Base-by-base conservation (phyloP, 768 basidiomycete genomes). In the Fibroporia radiculosa region DNA sequence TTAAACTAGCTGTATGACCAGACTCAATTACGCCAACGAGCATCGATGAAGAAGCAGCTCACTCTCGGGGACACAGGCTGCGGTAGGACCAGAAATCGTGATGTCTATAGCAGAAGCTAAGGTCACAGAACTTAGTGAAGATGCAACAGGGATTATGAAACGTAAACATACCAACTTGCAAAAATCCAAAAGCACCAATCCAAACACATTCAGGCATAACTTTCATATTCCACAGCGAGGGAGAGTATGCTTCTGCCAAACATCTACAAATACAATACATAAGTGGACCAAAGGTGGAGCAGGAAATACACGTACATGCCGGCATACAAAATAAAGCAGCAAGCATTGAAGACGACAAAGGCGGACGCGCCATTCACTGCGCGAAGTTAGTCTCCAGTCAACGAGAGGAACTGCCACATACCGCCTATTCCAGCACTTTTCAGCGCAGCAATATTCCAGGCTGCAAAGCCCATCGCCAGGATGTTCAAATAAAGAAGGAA, bases 141-240 rank as follows among this genome's bases (percentile, higher is more conserved):
- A 34, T 3, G 16, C 44, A 19, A 40, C 22, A 10, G 37, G 11
- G 42, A 26, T 16, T n/a, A 45, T 37, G 24, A 40, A 20, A 28
- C 6, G 22, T 20, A 24, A 16, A 54, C 70, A 48, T 47, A 77
- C 81, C 72, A 27, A 77, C 64, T 44, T 82, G 73, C 25, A 79
- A 56, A 5, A 69, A 41, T 47, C 71, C 69, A 50, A 78, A 57
- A 8, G 74, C 46, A 6, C 62, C 68, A 6, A 75, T 69, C 80
- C 81, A 84, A 14, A 48, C 54, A 50, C 76, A 80, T 56, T 85
- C 83, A 23, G 75, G 58, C 40, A 66, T 55, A 28, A 78, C 67
- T 23, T 62, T 63, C 14, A 73, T 69, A 19, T 67, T 68, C 43
- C 58, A 70, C 3, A 62, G 58, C 29, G 55, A 60, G 6, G 65